Percentiles rank a stretch among this genome's conserved stretches.
phyloP scores from a whole-genome alignment of 2,329 filamentous ascomycete species.

The Neonectria neomacrospora region DNA sequence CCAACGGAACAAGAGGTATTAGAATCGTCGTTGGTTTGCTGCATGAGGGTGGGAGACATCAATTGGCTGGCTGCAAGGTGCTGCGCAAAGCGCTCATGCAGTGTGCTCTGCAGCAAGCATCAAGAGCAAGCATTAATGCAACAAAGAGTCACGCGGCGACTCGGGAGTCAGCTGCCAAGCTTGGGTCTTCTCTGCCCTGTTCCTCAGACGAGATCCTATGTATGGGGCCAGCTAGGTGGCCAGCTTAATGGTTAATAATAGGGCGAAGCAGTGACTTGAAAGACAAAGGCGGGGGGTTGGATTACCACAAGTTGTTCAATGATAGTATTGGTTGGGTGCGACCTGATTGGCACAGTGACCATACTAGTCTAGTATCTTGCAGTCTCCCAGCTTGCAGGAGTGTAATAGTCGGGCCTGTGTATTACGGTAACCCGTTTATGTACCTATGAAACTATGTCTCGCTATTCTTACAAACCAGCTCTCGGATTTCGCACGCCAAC shows the following conservation, averaged over 20 bases:
- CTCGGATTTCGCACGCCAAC: neutral
- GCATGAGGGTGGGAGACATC: neutral
- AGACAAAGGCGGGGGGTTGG: conserved; percentile 5
- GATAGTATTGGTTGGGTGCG: too few species aligned
- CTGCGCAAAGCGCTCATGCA: conserved; percentile 16
- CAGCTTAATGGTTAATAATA: too few species aligned
- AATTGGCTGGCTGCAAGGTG: conserved; percentile 31
- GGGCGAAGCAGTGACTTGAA: neutral
- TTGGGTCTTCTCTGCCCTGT: too few species aligned
- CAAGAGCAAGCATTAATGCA: neutral
- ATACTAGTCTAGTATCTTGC: neutral
- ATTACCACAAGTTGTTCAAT: neutral
- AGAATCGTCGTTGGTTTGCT: conserved; percentile 10
- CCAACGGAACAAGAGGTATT: conserved; percentile 36
- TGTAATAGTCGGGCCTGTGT: too few species aligned
- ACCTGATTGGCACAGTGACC: neutral
- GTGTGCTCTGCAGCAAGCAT: conserved; percentile 13
- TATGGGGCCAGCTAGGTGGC: too few species aligned
- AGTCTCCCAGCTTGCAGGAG: neutral
- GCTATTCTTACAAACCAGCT: neutral
- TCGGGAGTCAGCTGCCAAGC: conserved; percentile 5
- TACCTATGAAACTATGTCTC: neutral
- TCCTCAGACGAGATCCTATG: neutral
- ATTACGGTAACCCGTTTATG: neutral
- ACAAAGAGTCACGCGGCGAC: conserved; percentile 22